Conservation (phyloP, 1,284 basidiomycete genomes). For the Cutaneotrichosporon cyanovorans region DNA sequence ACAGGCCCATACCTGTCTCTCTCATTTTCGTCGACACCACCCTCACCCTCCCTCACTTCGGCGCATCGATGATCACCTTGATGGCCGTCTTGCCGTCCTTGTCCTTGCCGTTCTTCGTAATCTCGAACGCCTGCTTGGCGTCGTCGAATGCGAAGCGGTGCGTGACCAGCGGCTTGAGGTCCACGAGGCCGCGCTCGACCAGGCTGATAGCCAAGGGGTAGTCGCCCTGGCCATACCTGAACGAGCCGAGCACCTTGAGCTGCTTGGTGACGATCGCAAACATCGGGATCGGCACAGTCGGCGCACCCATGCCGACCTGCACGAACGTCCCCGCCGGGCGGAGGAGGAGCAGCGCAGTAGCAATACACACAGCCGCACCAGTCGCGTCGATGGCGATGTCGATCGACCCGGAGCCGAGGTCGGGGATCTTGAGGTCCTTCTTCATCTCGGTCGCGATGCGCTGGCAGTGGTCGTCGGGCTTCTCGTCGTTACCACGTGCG, state of each 20-base stretch:
- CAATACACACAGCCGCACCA: conserved; percentile 58
- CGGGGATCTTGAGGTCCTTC: conserved; percentile 46
- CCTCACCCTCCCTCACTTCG: no score
- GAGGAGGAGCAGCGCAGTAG: conserved; percentile 52
- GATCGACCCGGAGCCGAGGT: conserved; percentile 48
- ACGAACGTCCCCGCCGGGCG: conserved; percentile 54
- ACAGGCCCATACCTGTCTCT: no score
- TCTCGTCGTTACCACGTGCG: conserved; percentile 57
- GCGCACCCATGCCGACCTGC: conserved; percentile 44
- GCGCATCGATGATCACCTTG: conserved; percentile 44
- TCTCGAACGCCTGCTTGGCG: conserved; percentile 51
- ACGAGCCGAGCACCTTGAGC: conserved; percentile 40
- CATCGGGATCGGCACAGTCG: conserved; percentile 38
- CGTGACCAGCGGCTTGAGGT: conserved; percentile 51
- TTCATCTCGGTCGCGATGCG: conserved; percentile 47
- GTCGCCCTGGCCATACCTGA: conserved; percentile 46
- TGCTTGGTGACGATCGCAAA: conserved; percentile 42
- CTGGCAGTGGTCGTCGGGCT: conserved; percentile 58
- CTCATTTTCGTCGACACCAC: no score
- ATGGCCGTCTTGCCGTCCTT: conserved; percentile 49
- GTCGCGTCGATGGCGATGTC: conserved; percentile 57
- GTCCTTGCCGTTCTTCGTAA: conserved; percentile 60
- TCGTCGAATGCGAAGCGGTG: conserved; percentile 55
- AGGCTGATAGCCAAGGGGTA: conserved; percentile 52
- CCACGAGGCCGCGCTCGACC: conserved; percentile 50